These are phyloP conservation scores for Scedosporium boydii DNA, from an alignment of 2,329 filamentous ascomycete species.

Conservation along the genomic window DNA sequence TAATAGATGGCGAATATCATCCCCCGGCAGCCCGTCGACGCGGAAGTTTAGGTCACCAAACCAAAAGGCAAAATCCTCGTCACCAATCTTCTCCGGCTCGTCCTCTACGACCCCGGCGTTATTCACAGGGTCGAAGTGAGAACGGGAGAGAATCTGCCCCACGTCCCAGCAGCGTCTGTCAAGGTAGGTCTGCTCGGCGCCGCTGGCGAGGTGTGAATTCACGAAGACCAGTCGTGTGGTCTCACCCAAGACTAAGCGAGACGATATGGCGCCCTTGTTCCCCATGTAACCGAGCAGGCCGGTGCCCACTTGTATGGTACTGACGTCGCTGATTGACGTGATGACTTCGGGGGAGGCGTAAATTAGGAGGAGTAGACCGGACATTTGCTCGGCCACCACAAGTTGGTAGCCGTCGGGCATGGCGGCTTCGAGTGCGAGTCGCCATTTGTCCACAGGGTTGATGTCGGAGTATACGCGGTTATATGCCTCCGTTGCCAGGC, in stretches of 20 bases:
- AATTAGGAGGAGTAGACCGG: slow-evolving; percentile 74
- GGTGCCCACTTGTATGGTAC: slow-evolving; percentile 75
- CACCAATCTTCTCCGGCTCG: slow-evolving; percentile 64
- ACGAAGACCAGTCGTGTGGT: slow-evolving; percentile 83
- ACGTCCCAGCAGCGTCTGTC: slow-evolving; percentile 89
- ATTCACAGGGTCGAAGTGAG: slow-evolving; percentile 66
- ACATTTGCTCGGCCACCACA: slow-evolving; percentile 73
- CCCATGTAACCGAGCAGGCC: slow-evolving; percentile 89
- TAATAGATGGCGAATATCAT: slow-evolving; percentile 78
- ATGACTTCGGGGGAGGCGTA: slow-evolving; percentile 74
- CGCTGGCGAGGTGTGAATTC: slow-evolving; percentile 86
- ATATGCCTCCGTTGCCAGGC: slow-evolving; percentile 69
- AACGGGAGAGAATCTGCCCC: slow-evolving; percentile 63
- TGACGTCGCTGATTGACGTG: slow-evolving; percentile 69
- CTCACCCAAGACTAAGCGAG: slow-evolving; percentile 77
- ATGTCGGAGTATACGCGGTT: slow-evolving; percentile 63
- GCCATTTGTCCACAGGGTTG: slow-evolving; percentile 67
- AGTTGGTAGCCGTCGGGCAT: slow-evolving; percentile 70
- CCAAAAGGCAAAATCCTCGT: slow-evolving; percentile 94
- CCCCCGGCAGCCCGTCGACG: slow-evolving; percentile 76
- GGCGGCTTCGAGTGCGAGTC: slow-evolving; percentile 60
- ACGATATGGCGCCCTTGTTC: slow-evolving; percentile 86
- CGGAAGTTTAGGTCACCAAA: slow-evolving; percentile 95
- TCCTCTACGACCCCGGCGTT: slow-evolving; percentile 56
- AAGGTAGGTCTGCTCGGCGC: slow-evolving; percentile 64